Percentiles rank a stretch among this genome's conserved stretches.
Evolutionary conservation across 257 asterid genomes (phyloP).

Genomic region (Solanum rostratum): DNA sequence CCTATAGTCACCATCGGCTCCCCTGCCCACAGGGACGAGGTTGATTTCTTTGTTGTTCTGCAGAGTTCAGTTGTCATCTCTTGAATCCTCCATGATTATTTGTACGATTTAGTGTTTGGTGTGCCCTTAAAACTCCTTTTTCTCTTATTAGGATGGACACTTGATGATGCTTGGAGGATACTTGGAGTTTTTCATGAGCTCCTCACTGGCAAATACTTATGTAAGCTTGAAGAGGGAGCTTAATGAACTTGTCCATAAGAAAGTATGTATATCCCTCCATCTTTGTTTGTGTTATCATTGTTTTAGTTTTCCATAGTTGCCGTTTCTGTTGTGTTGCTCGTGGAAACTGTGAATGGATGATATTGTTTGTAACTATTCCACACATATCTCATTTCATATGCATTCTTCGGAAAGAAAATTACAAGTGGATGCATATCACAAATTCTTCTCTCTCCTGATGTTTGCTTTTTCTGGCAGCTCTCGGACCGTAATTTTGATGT

Average conservation of each 20-base stretch:
- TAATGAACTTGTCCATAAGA: constrained; percentile 61
- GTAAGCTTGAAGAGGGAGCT: constrained; percentile 60
- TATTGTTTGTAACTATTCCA: background rate
- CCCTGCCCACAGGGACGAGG: background rate
- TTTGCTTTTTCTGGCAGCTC: constrained; percentile 49
- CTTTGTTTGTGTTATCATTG: background rate
- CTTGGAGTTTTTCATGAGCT: constrained; percentile 80
- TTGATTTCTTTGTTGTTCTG: background rate
- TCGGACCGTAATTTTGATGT: constrained; percentile 48
- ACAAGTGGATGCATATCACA: background rate
- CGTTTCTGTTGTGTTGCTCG: background rate
- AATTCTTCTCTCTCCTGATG: constrained; percentile 8
- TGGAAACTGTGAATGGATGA: background rate
- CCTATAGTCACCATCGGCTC: background rate
- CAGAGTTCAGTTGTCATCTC: background rate
- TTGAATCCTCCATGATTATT: background rate
- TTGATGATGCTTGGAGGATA: constrained; percentile 88
- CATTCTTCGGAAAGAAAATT: background rate
- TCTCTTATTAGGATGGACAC: constrained; percentile 63
- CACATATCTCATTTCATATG: background rate
- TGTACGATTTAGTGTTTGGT: constrained; percentile 2
- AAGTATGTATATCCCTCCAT: constrained; percentile 27
- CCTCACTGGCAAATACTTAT: constrained; percentile 57
- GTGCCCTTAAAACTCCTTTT: constrained; percentile 1
- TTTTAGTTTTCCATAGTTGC: background rate